Percentiles rank a stretch among this genome's conserved stretches.
Conservation (phyloP, 768 basidiomycete species). For the Gloeostereum incarnatum region DNA sequence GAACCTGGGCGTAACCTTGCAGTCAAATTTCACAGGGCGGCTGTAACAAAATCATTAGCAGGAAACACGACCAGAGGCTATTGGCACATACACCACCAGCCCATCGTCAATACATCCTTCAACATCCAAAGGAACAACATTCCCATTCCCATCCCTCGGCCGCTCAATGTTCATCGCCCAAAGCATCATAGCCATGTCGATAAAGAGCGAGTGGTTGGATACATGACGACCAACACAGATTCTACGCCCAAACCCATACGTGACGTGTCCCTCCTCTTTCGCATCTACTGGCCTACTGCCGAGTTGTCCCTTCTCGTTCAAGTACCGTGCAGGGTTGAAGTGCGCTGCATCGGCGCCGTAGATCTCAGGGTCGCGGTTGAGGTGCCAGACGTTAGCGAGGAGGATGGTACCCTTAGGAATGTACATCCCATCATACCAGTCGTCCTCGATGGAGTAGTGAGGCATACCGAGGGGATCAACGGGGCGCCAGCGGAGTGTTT, state of each 20-base stretch:
- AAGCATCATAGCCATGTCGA: too few relatives aligned
- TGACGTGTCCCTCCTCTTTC: constrained; percentile 15
- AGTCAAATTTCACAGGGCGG: too few relatives aligned
- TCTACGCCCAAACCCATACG: constrained; percentile 17
- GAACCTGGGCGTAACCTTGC: too few relatives aligned
- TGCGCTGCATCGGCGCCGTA: constrained; percentile 12
- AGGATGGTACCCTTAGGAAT: constrained; percentile 17
- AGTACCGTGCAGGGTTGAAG: constrained; percentile 13
- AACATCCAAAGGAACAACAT: too few relatives aligned
- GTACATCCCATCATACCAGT: constrained; percentile 16
- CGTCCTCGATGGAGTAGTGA: constrained; percentile 16
- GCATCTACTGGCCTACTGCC: constrained; percentile 10
- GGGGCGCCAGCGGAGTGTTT: constrained; percentile 15
- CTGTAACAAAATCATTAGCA: too few relatives aligned
- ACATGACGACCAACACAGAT: constrained; percentile 21
- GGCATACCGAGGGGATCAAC: constrained; percentile 14
- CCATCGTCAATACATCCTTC: too few relatives aligned
- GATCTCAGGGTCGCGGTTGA: constrained; percentile 13
- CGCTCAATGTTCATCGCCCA: too few relatives aligned
- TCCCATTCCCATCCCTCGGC: too few relatives aligned
- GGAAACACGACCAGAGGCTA: too few relatives aligned
- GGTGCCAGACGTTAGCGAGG: constrained; percentile 6
- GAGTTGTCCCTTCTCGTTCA: constrained; percentile 10
- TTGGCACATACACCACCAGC: too few relatives aligned
- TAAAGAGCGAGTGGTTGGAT: constrained; percentile 21